A percentile compares a stretch with the other conserved stretches of the same genome.
phyloP scores from a whole-genome alignment of 371 early-diverging fungal genomes.

The Rhizopus microsporus region DNA sequence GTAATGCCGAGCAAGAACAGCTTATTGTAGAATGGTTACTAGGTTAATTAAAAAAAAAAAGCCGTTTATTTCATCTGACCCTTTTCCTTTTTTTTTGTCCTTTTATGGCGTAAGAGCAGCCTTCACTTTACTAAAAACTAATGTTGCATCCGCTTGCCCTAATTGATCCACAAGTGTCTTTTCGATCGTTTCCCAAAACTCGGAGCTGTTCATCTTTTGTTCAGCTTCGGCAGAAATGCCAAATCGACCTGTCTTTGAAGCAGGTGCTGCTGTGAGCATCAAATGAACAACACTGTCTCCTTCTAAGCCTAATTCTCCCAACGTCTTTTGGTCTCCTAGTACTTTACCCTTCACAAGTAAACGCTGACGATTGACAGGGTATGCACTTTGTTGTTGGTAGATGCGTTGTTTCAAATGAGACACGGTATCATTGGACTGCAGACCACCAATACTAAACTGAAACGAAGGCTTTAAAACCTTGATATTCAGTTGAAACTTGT shows the following conservation, averaged over 20 bases:
- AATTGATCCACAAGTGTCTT: slow-evolving; percentile 27
- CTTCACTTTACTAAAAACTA: slow-evolving; percentile 23
- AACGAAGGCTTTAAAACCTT: slow-evolving; percentile 52
- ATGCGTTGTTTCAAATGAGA: slow-evolving; percentile 49
- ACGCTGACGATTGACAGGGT: slow-evolving; percentile 50
- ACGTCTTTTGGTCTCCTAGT: slow-evolving; percentile 53
- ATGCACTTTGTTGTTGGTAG: slow-evolving; percentile 38
- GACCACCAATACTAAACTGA: slow-evolving; percentile 34
- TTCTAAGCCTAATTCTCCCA: slow-evolving; percentile 51
- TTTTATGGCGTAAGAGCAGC: slow-evolving; percentile 13
- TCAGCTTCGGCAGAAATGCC: slow-evolving; percentile 35
- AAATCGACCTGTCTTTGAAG: slow-evolving; percentile 28
- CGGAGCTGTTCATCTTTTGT: slow-evolving; percentile 28
- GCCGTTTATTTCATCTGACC: background rate
- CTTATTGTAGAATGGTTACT: slow-evolving; percentile 18
- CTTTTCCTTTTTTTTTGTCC: background rate
- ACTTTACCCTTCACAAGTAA: slow-evolving; percentile 67
- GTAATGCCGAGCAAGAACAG: slow-evolving; percentile 12
- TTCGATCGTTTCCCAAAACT: slow-evolving; percentile 39
- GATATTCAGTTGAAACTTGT: slow-evolving; percentile 30
- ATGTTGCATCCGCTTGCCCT: slow-evolving; percentile 24
- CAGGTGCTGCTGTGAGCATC: slow-evolving; percentile 53
- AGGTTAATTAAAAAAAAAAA: background rate
- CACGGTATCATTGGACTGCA: slow-evolving; percentile 33
- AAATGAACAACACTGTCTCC: slow-evolving; percentile 52